Evolutionary conservation across 1,139 yeast species (phyloP), one percentile per base, ranked within the genome.

Genomic region (Yamadazyma conglobata): DNA sequence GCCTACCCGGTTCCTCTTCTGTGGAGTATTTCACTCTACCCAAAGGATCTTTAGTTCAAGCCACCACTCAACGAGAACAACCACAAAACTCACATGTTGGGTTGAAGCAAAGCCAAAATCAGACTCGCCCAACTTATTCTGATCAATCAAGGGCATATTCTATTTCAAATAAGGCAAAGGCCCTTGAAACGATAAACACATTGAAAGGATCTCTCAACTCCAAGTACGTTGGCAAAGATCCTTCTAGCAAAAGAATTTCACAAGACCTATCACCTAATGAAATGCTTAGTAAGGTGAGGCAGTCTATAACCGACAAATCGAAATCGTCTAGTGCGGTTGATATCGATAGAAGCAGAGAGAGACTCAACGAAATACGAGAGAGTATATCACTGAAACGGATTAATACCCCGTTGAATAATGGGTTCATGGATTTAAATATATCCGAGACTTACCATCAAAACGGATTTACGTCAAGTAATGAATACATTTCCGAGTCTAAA

Each of bases 341-440:
- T 17, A 14, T 35, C 6, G 19, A 42, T 4, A 48, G 33, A 30
- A 42, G 32, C 28, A 42, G 34, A 15, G 39, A 28, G 4, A 32
- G 42, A 15, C 39, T 58, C 12, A 44, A 42, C 26, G 58, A 48
- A 23, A 49, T 58, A 22, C 40, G 63, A 33, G 58, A 54, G 18
- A 48, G 60, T 22, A 52, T 58, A 12, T 59, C 57, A 27, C 47
- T 43, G 52, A 52, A 53, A 32, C 33, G 54, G 18, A 37, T 50
- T 4, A 37, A 35, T 0, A 47, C 54, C 2, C 26, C 38, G 5
- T 24, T 34, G 6, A 21, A 9, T 3, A 7, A 8, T 7, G 24
- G 18, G 8, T 20, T 15, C 12, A 12, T 15, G 25, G 19, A 23
- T n/a, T n/a, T n/a, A n/a, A n/a, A n/a, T 21, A 19, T 15, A 18